phyloP scores from a whole-genome alignment of 2,329 filamentous ascomycete species.

The Bipolaris victoriae region DNA sequence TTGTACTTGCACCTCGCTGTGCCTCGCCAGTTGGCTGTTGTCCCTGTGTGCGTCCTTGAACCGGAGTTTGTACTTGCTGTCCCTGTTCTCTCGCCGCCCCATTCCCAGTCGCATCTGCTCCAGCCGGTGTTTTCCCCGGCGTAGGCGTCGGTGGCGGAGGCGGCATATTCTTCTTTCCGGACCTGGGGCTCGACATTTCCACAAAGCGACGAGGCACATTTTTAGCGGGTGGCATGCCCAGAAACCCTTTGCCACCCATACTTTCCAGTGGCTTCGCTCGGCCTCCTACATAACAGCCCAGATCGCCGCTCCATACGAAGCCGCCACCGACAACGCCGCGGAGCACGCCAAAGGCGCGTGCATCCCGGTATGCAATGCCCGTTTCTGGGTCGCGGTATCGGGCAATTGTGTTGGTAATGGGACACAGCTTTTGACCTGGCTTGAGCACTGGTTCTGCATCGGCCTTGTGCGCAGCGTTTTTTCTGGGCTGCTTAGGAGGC shows the following conservation, averaged over 20 bases:
- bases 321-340: conserved; percentile 74
- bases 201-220: conserved; percentile 82
- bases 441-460: conserved; percentile 26
- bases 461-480: conserved; percentile 43
- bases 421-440: conserved; percentile 61
- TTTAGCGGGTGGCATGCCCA: conserved; percentile 65
- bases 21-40: background rate
- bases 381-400: conserved; percentile 86
- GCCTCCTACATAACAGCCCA: conserved; percentile 83
- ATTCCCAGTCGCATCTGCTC: background rate
- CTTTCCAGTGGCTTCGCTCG: conserved; percentile 41
- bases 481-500: conserved; percentile 46
- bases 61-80: conserved; percentile 1
- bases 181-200: conserved; percentile 29
- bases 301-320: conserved; percentile 79
- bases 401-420: conserved; percentile 81
- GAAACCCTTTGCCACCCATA: conserved; percentile 37
- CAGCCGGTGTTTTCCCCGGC: background rate
- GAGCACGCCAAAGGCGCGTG: conserved; percentile 81
- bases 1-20: background rate
- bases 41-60: background rate
- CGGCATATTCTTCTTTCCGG: conserved; percentile 18
- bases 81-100: background rate
- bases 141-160: background rate
- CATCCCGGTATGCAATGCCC: conserved; percentile 79